Evolutionary conservation across 768 basidiomycete species (phyloP).

Genomic region (Kockovaella imperatae): DNA sequence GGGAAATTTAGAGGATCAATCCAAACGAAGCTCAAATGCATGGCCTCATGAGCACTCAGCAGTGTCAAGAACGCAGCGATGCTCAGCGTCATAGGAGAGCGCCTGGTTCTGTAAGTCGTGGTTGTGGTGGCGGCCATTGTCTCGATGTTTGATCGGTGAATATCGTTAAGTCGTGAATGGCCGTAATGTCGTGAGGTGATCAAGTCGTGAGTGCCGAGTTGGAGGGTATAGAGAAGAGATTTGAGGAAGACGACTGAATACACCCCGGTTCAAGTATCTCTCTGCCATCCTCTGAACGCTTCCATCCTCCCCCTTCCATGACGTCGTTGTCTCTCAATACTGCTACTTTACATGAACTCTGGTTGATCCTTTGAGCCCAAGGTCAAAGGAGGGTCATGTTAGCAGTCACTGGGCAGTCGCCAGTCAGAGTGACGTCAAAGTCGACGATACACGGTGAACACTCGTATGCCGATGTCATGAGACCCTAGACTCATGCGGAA

Average conservation of each 20-base stretch:
- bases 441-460: too few relatives aligned
- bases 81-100: conserved; percentile 14
- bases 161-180: not conserved
- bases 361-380: too few relatives aligned
- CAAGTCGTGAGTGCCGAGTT: not conserved
- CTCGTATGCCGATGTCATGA: too few relatives aligned
- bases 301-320: not conserved
- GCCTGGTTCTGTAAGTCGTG: not conserved
- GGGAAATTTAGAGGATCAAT: too few relatives aligned
- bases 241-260: too few relatives aligned
- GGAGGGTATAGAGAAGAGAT: not conserved
- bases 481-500: too few relatives aligned
- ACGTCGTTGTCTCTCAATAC: not conserved
- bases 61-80: conserved; percentile 32
- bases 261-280: too few relatives aligned
- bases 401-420: too few relatives aligned
- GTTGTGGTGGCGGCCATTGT: conserved; percentile 2
- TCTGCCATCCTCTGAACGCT: not conserved
- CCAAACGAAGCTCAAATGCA: not conserved
- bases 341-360: too few relatives aligned
- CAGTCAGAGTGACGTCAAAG: too few relatives aligned
- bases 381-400: too few relatives aligned
- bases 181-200: not conserved
- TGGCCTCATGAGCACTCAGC: conserved; percentile 14
- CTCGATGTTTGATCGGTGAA: not conserved